Conservation (phyloP, 208 protist genomes). For the Leishmania lainsoni region DNA sequence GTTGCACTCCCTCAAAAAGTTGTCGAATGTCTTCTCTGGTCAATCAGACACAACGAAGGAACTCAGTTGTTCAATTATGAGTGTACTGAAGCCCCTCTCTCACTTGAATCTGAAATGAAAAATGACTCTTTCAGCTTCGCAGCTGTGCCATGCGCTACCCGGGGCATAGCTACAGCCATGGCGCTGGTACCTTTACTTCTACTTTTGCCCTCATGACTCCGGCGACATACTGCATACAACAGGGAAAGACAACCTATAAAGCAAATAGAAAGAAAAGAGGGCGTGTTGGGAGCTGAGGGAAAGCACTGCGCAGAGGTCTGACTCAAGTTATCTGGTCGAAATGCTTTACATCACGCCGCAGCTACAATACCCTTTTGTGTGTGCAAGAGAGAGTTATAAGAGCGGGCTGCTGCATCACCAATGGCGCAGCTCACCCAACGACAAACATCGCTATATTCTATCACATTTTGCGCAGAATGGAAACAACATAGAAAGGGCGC, state of each 20-base stretch:
- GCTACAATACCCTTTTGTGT: background rate
- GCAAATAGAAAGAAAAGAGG: constrained; percentile 8
- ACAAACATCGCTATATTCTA: background rate
- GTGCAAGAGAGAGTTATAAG: background rate
- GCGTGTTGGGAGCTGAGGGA: background rate
- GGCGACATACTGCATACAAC: background rate
- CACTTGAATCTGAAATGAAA: constrained; percentile 44
- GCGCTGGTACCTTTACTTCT: background rate
- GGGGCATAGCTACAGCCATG: constrained; percentile 8
- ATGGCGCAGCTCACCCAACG: background rate
- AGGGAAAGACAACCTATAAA: constrained; percentile 14
- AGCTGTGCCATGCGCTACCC: constrained; percentile 51
- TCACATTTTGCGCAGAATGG: background rate
- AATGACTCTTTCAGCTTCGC: constrained; percentile 73
- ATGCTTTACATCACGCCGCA: background rate
- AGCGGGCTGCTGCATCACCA: background rate
- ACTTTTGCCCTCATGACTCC: background rate
- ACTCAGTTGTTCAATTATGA: constrained; percentile 40
- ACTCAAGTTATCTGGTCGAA: background rate
- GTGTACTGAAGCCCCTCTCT: constrained; percentile 43
- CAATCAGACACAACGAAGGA: constrained; percentile 32
- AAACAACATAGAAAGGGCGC: background rate
- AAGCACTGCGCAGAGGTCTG: background rate
- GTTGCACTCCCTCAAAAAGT: constrained; percentile 36
- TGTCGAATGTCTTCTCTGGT: constrained; percentile 31